A percentile compares a stretch with the other conserved stretches of the same genome.
Evolutionary conservation across 192 early-diverging fungal species (phyloP).

Genomic region (Rhizoclosmatium globosum): DNA sequence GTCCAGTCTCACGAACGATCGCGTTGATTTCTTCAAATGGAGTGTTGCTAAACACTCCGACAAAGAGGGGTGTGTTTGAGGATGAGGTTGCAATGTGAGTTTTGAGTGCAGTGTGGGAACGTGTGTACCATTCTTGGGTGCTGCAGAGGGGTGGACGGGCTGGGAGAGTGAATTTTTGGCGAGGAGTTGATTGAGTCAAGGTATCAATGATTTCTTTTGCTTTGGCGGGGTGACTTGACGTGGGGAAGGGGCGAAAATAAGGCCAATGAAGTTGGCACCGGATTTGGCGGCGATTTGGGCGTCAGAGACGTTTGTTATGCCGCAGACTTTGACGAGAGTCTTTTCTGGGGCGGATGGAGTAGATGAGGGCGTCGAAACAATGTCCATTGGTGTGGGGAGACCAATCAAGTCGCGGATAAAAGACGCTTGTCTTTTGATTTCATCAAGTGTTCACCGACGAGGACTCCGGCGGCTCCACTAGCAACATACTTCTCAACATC

Average conservation of each 20-base stretch:
- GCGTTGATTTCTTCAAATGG: slow-evolving; percentile 76
- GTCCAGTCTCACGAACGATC: slow-evolving; percentile 65
- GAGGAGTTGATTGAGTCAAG: not conserved
- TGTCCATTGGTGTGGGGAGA: slow-evolving; percentile 28
- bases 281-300: slow-evolving; percentile 76
- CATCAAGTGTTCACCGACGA: slow-evolving; percentile 98
- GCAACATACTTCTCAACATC: slow-evolving; percentile 83
- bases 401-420: slow-evolving; percentile 77
- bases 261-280: slow-evolving; percentile 91
- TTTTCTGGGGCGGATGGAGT: not conserved
- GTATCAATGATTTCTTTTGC: slow-evolving; percentile 75
- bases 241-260: slow-evolving; percentile 90
- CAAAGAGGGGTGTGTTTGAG: slow-evolving; percentile 74
- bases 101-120: not conserved
- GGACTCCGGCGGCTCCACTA: slow-evolving; percentile 80
- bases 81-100: slow-evolving; percentile 4
- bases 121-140: slow-evolving; percentile 20
- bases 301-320: slow-evolving; percentile 82
- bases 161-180: not conserved
- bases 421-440: slow-evolving; percentile 72
- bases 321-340: slow-evolving; percentile 89
- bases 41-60: slow-evolving; percentile 95
- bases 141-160: not conserved
- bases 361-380: not conserved
- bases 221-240: slow-evolving; percentile 73